phyloP scores from a whole-genome alignment of 768 basidiomycete genomes.

The Flagelloscypha sp. region DNA sequence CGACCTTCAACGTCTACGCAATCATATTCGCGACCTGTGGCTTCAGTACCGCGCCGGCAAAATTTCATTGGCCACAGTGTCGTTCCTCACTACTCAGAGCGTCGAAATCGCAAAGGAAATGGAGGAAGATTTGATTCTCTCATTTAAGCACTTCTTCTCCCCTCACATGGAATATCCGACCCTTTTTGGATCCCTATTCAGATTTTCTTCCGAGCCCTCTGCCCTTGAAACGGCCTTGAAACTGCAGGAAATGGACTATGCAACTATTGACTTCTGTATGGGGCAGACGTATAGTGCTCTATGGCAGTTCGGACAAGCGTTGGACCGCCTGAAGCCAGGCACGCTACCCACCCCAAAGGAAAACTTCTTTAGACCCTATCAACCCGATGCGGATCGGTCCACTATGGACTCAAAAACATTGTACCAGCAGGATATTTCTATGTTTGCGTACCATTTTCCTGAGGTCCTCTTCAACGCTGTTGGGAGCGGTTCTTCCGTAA shows the following conservation, averaged over 20 bases:
- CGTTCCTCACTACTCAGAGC: slow-evolving; percentile 8
- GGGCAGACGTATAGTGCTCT: background rate
- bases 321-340: too few relatives aligned
- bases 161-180: background rate
- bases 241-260: background rate
- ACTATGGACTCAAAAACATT: slow-evolving; percentile 1
- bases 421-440: slow-evolving; percentile 3
- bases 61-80: slow-evolving; percentile 6
- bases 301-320: slow-evolving; percentile 3
- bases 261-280: slow-evolving; percentile 2
- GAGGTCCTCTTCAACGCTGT: slow-evolving; percentile 7
- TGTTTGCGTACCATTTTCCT: slow-evolving; percentile 5
- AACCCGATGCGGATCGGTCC: background rate
- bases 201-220: slow-evolving; percentile 1
- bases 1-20: slow-evolving; percentile 6
- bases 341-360: too few relatives aligned
- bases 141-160: too few relatives aligned
- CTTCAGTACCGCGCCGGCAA: slow-evolving; percentile 1
- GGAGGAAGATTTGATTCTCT: slow-evolving; percentile 6
- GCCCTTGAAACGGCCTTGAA: background rate
- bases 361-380: too few relatives aligned
- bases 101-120: slow-evolving; percentile 10
- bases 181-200: background rate
- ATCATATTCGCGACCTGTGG: slow-evolving; percentile 6
- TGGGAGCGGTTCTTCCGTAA: background rate